phyloP scores from a whole-genome alignment of 305 asterid species.

The Solanum aculeatissimum region DNA sequence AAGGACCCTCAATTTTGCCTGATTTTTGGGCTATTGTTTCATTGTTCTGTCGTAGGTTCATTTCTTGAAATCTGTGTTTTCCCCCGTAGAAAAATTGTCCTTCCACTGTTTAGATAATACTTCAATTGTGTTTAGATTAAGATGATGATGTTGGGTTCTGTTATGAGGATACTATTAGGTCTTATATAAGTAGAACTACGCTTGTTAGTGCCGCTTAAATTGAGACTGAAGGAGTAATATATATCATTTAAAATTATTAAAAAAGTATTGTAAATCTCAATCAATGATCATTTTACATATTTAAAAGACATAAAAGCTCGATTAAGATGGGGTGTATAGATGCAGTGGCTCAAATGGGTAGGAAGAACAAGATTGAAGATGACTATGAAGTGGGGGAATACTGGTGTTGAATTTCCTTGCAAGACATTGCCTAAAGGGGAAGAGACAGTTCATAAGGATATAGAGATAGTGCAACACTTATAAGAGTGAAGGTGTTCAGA shows the following conservation, averaged over 20 bases:
- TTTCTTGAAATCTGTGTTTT: background rate
- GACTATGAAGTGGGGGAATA: conserved; percentile 23
- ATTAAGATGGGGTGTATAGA: conserved; percentile 34
- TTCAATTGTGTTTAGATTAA: background rate
- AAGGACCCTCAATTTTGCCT: too few relatives aligned
- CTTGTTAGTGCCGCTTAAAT: conserved; percentile 26
- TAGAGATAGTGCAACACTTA: conserved; percentile 41
- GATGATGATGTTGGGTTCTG: conserved; percentile 3
- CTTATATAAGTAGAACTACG: conserved; percentile 20
- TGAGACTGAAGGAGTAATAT: too few relatives aligned
- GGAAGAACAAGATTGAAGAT: conserved; percentile 29
- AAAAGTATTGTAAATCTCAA: too few relatives aligned
- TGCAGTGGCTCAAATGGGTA: conserved; percentile 26
- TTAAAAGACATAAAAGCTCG: too few relatives aligned
- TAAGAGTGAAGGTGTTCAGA: conserved; percentile 23
- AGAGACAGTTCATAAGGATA: conserved; percentile 35
- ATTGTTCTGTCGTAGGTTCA: background rate
- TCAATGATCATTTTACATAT: too few relatives aligned
- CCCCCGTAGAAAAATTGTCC: background rate
- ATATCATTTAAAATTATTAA: too few relatives aligned
- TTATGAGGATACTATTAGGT: conserved; percentile 14
- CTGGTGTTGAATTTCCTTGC: conserved; percentile 28
- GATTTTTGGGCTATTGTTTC: background rate
- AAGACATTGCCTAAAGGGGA: conserved; percentile 34
- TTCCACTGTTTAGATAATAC: background rate